Evolutionary conservation across 2,329 filamentous ascomycete genomes (phyloP).

Genomic region (Nothopassalora personata): DNA sequence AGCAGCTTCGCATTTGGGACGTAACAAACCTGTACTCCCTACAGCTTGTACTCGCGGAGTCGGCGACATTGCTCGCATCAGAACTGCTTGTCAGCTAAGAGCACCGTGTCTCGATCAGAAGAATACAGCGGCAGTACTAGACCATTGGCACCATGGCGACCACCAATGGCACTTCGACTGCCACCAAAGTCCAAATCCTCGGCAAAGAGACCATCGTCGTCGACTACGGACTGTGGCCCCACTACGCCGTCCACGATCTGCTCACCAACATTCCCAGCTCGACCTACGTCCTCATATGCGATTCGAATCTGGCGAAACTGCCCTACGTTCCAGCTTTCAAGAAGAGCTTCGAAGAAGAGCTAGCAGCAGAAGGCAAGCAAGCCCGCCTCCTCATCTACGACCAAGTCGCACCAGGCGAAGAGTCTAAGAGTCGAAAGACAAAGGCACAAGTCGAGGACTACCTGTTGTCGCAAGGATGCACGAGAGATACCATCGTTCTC

Average conservation of each 20-base stretch:
- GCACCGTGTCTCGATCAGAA: not conserved
- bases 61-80: constrained; percentile 23
- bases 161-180: constrained; percentile 24
- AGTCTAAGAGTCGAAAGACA: constrained; percentile 85
- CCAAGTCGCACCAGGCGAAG: constrained; percentile 83
- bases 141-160: constrained; percentile 13
- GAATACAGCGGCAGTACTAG: not conserved
- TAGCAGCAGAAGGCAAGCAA: constrained; percentile 34
- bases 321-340: constrained; percentile 73
- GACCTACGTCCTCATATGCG: constrained; percentile 93
- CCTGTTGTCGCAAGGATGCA: constrained; percentile 89
- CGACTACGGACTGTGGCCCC: constrained; percentile 83
- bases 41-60: constrained; percentile 23
- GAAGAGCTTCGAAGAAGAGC: constrained; percentile 52
- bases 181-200: constrained; percentile 70
- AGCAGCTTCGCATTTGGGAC: constrained; percentile 30
- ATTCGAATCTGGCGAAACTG: constrained; percentile 78
- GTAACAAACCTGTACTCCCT: constrained; percentile 25
- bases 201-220: constrained; percentile 87
- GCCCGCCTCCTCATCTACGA: constrained; percentile 81
- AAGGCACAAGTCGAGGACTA: constrained; percentile 97
- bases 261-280: constrained; percentile 72
- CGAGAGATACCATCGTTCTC: constrained; percentile 88
- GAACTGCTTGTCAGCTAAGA: constrained; percentile 27
- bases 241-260: constrained; percentile 75